These are phyloP conservation scores for Backusella australiensis DNA, from an alignment of 192 early-diverging fungal genomes.

Conservation along the genomic window DNA sequence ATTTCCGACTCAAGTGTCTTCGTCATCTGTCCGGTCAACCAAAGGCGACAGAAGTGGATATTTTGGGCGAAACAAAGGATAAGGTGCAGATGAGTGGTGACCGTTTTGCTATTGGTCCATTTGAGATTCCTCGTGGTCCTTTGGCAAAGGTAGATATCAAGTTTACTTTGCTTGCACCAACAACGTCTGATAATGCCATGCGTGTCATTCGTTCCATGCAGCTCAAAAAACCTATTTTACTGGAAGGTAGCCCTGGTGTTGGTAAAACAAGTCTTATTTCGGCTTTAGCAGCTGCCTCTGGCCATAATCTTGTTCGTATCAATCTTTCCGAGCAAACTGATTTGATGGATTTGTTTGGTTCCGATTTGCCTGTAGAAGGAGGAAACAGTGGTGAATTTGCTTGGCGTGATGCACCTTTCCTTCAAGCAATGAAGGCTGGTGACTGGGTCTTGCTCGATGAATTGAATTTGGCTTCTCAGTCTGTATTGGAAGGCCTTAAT, in stretches of 20 bases:
- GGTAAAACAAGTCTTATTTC: slow-evolving; percentile 93
- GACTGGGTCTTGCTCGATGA: slow-evolving; percentile 98
- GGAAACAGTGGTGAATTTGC: slow-evolving; percentile 84
- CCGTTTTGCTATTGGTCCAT: slow-evolving; percentile 76
- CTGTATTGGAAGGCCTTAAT: slow-evolving; percentile 97
- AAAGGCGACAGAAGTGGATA: slow-evolving; percentile 31
- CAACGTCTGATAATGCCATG: slow-evolving; percentile 83
- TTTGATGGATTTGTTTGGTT: slow-evolving; percentile 97
- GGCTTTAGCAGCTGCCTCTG: slow-evolving; percentile 77
- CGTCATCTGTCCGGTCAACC: slow-evolving; percentile 39
- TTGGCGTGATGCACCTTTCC: slow-evolving; percentile 97
- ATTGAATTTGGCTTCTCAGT: slow-evolving; percentile 97
- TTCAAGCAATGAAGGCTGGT: slow-evolving; percentile 92
- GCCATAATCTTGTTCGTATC: slow-evolving; percentile 86
- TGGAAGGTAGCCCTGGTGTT: slow-evolving; percentile 97
- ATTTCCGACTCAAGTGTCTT: slow-evolving; percentile 49
- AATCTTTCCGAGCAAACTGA: slow-evolving; percentile 99
- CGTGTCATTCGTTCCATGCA: slow-evolving; percentile 89
- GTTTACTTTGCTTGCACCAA: slow-evolving; percentile 89
- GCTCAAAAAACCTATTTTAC: slow-evolving; percentile 84
- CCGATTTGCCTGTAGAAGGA: slow-evolving; percentile 94
- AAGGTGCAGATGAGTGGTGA: slow-evolving; percentile 21
- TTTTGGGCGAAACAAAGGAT: slow-evolving; percentile 38
- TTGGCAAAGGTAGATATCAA: slow-evolving; percentile 46
- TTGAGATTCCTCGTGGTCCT: slow-evolving; percentile 70